Base-by-base conservation (phyloP, 2,329 filamentous ascomycete genomes). In the Exophiala bonariae region DNA sequence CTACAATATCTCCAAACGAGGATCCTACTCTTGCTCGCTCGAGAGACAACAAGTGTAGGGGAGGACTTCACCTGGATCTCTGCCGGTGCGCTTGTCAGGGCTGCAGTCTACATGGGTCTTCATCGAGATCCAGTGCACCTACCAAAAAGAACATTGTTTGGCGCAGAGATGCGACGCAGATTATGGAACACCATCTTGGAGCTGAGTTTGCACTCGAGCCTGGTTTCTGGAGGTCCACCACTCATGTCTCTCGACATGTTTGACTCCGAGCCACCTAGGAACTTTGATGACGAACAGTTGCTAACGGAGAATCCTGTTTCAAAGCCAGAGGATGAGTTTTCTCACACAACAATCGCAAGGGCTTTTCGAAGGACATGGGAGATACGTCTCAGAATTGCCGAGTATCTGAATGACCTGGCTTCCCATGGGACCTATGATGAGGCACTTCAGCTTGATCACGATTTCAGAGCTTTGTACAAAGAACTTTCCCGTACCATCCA, bases 71-170 rank as follows among this genome's bases (percentile, higher is more conserved):
- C 64, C 2, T 71, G 69, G 66, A 62, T 70, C 16, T 64, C 67
- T 0, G 60, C 61, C 2, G 71, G 70, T 1, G 55, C 60, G 14
- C 52, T 74, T 0, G 48, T 72, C 10, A 59, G 70, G 33, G 63
- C 60, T 17, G 81, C 81, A 7, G 82, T 84, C 78, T 72, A 80
- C 19, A 83, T 83, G 78, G 81, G 81, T 13, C 77, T 82, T 47
- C 81, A 84, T 61, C 71, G 81, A 38, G 81, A 84, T 59, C 74
- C 80, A 8, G 46, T 49, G 0, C 54, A 60, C 14, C 54, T 71
- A 3, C 63, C 63, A 2, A 54, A 57, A 5, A 58, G 53, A 30
- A 35, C 40, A 9, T 7, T 14, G 3, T 35, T 44, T 9, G 40
- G 19, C 2, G 44, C 53, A 10, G 63, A 66, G 28, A 46, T 65